These are phyloP conservation scores for Escallonia rubra DNA, from an alignment of 129 eudicot species.

Conservation along the genomic window DNA sequence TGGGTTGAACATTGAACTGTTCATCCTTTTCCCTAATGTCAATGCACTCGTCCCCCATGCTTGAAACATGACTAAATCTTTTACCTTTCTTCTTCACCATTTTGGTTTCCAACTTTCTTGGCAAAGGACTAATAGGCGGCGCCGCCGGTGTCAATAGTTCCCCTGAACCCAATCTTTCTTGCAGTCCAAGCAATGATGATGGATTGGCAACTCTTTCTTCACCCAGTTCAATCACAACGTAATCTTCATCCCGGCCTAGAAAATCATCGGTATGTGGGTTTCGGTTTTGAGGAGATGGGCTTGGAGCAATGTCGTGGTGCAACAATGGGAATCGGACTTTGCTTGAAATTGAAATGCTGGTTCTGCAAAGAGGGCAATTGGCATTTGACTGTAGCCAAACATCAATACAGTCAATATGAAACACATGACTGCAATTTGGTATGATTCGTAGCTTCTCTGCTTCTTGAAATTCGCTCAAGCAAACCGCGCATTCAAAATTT, in stretches of 20 bases:
- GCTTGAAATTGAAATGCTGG: slow-evolving; percentile 39
- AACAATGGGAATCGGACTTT: slow-evolving; percentile 14
- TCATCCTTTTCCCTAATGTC: slow-evolving; percentile 49
- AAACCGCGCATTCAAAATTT: slow-evolving; percentile 65
- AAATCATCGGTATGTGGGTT: slow-evolving; percentile 8
- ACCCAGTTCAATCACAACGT: slow-evolving; percentile 63
- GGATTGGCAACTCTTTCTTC: slow-evolving; percentile 3
- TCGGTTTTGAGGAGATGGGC: slow-evolving; percentile 20
- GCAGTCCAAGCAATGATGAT: slow-evolving; percentile 10
- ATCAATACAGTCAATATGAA: slow-evolving; percentile 90
- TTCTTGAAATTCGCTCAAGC: slow-evolving; percentile 66
- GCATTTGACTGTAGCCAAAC: slow-evolving; percentile 86
- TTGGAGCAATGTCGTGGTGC: slow-evolving; percentile 19
- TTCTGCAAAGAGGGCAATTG: slow-evolving; percentile 88
- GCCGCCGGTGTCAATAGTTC: slow-evolving; percentile 3
- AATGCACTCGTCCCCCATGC: slow-evolving; percentile 94
- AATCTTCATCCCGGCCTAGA: slow-evolving; percentile 45
- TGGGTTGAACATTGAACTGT: slow-evolving; percentile 44
- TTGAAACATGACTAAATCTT: slow-evolving; percentile 32
- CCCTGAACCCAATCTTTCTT: slow-evolving; percentile 23
- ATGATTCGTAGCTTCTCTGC: slow-evolving; percentile 64
- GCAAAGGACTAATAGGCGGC: slow-evolving; percentile 11
- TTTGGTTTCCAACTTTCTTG: slow-evolving; percentile 20
- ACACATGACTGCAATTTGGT: slow-evolving; percentile 80
- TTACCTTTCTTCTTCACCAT: slow-evolving; percentile 14